A percentile compares a stretch with the other conserved stretches of the same genome.
Conservation (phyloP, 2,329 filamentous ascomycete genomes). For the Rugonectria rugulosa region DNA sequence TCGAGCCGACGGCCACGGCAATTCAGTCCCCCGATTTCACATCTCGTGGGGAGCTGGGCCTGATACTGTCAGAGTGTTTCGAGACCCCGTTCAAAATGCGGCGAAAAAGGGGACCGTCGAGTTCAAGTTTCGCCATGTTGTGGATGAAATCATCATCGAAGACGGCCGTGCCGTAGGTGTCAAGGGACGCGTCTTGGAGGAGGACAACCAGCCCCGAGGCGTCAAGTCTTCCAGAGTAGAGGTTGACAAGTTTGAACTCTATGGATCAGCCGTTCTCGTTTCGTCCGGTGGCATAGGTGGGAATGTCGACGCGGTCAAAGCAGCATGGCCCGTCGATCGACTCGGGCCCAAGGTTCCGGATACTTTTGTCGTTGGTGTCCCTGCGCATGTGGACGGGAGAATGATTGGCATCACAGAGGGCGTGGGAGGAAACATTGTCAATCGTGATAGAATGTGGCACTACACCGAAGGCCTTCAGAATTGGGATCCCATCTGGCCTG, state of each 20-base stretch:
- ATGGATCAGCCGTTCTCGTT: slow-evolving; percentile 61
- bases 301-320: slow-evolving; percentile 66
- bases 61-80: slow-evolving; percentile 65
- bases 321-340: slow-evolving; percentile 64
- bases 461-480: slow-evolving; percentile 70
- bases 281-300: slow-evolving; percentile 68
- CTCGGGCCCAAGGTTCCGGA: slow-evolving; percentile 64
- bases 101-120: slow-evolving; percentile 60
- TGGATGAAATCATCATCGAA: slow-evolving; percentile 63
- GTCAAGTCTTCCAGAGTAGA: slow-evolving; percentile 57
- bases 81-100: slow-evolving; percentile 61
- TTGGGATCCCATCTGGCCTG: slow-evolving; percentile 69
- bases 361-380: slow-evolving; percentile 66
- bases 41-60: slow-evolving; percentile 68
- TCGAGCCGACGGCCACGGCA: slow-evolving; percentile 64
- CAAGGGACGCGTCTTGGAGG: slow-evolving; percentile 59
- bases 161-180: slow-evolving; percentile 62
- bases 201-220: slow-evolving; percentile 59
- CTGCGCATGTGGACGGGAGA: slow-evolving; percentile 69
- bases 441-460: slow-evolving; percentile 72
- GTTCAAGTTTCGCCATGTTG: slow-evolving; percentile 64
- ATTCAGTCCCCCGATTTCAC: slow-evolving; percentile 70
- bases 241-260: slow-evolving; percentile 60
- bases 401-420: slow-evolving; percentile 65
- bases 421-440: slow-evolving; percentile 63